Percentiles rank a stretch among this genome's conserved stretches.
phyloP scores from a whole-genome alignment of 2,329 filamentous ascomycete genomes.

The Aspergillus texensis region DNA sequence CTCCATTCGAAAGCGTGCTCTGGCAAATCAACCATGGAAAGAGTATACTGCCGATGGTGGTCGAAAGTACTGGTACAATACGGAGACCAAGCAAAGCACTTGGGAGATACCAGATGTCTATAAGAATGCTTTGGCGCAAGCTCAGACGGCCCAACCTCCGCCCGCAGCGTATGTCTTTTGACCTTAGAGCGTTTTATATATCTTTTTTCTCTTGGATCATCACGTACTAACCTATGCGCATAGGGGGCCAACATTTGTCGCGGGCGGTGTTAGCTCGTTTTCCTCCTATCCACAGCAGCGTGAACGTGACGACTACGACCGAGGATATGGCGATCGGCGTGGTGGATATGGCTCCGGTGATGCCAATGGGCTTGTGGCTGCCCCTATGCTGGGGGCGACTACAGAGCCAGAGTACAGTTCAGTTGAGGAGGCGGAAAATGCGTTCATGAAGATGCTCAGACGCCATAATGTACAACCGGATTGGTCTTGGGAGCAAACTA shows the following conservation, averaged over 20 bases:
- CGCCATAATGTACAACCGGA: slow-evolving; percentile 84
- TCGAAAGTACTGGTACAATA: slow-evolving; percentile 94
- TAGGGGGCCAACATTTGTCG: slow-evolving; percentile 59
- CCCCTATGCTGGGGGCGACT: slow-evolving; percentile 40
- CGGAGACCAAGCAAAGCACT: slow-evolving; percentile 84
- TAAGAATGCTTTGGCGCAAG: slow-evolving; percentile 70
- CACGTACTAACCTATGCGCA: slow-evolving; percentile 43
- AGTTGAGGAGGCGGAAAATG: slow-evolving; percentile 85
- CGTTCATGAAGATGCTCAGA: slow-evolving; percentile 87
- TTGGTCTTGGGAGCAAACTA: slow-evolving; percentile 89
- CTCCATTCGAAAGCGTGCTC: slow-evolving; percentile 63
- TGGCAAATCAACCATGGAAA: slow-evolving; percentile 85
- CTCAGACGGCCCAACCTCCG: slow-evolving; percentile 45
- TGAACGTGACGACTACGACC: slow-evolving; percentile 53
- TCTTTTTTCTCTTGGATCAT: neutral
- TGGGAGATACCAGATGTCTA: slow-evolving; percentile 92
- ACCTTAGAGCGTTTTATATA: neutral
- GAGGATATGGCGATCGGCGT: slow-evolving; percentile 51
- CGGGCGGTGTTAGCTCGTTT: slow-evolving; percentile 55
- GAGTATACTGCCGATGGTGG: slow-evolving; percentile 87
- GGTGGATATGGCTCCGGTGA: slow-evolving; percentile 48
- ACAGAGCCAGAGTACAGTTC: slow-evolving; percentile 77
- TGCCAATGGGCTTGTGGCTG: slow-evolving; percentile 43
- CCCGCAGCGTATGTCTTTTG: slow-evolving; percentile 48
- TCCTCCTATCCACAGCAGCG: slow-evolving; percentile 44